phyloP scores from a whole-genome alignment of 352 stramenopile genomes.

The Phytophthora quininea region DNA sequence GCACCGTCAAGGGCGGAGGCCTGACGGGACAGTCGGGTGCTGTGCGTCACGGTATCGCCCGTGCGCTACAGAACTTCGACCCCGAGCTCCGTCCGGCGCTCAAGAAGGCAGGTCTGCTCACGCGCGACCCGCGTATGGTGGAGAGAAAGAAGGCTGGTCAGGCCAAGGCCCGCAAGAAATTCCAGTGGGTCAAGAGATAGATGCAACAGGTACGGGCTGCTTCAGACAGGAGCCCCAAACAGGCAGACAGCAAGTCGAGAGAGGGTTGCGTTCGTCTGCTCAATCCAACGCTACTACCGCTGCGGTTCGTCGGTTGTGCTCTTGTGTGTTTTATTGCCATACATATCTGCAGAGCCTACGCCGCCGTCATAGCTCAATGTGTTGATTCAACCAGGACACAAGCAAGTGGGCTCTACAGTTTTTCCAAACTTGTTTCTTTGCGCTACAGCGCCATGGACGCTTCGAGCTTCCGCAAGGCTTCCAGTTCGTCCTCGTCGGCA shows the following conservation, averaged over 20 bases:
- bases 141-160: slow-evolving; percentile 97
- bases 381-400: neutral
- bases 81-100: slow-evolving; percentile 90
- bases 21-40: slow-evolving; percentile 94
- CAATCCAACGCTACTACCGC: slow-evolving; percentile 21
- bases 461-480: slow-evolving; percentile 84
- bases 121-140: slow-evolving; percentile 94
- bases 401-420: neutral
- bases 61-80: slow-evolving; percentile 95
- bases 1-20: slow-evolving; percentile 92
- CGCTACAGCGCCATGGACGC: slow-evolving; percentile 84
- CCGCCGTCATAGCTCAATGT: neutral
- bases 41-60: slow-evolving; percentile 92
- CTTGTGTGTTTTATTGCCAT: slow-evolving; percentile 36
- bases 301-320: slow-evolving; percentile 18
- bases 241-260: slow-evolving; percentile 7
- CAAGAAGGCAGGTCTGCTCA: slow-evolving; percentile 94
- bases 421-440: slow-evolving; percentile 11
- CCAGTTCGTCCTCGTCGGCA: slow-evolving; percentile 84
- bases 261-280: slow-evolving; percentile 9
- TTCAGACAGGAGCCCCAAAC: slow-evolving; percentile 17
- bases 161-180: slow-evolving; percentile 96
- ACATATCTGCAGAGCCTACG: slow-evolving; percentile 31
- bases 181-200: slow-evolving; percentile 99
- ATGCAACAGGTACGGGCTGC: slow-evolving; percentile 26